These are phyloP conservation scores for Choanephora cucurbitarum DNA, from an alignment of 371 early-diverging fungal species.

Conservation along the genomic window DNA sequence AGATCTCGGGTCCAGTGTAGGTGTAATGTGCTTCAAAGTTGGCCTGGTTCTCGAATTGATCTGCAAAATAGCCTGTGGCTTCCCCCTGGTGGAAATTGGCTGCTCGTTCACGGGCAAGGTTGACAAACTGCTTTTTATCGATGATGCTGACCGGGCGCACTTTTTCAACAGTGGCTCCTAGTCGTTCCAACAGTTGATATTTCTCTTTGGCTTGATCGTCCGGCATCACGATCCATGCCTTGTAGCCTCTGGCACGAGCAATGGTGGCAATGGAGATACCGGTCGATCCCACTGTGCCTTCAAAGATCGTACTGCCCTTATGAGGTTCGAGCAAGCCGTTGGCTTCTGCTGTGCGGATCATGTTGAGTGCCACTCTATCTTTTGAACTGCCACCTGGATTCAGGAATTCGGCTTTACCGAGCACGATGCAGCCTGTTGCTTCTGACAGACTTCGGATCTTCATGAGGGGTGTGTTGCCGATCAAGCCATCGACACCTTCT, in stretches of 20 bases:
- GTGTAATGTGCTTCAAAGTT: slow-evolving; percentile 82
- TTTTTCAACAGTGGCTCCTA: slow-evolving; percentile 91
- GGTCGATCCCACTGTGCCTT: slow-evolving; percentile 92
- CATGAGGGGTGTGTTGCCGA: slow-evolving; percentile 91
- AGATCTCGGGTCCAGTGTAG: slow-evolving; percentile 92
- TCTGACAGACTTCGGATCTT: slow-evolving; percentile 83
- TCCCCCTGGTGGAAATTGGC: slow-evolving; percentile 54
- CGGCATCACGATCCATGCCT: slow-evolving; percentile 94
- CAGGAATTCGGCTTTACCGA: slow-evolving; percentile 69
- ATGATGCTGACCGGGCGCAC: slow-evolving; percentile 93
- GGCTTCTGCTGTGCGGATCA: slow-evolving; percentile 80
- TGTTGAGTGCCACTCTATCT: slow-evolving; percentile 89
- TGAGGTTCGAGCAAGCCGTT: slow-evolving; percentile 64
- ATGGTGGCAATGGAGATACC: slow-evolving; percentile 87
- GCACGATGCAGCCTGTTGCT: slow-evolving; percentile 87
- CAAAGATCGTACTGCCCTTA: slow-evolving; percentile 80
- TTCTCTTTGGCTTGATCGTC: slow-evolving; percentile 94
- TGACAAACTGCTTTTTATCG: slow-evolving; percentile 90
- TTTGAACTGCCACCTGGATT: slow-evolving; percentile 95
- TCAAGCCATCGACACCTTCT: slow-evolving; percentile 75
- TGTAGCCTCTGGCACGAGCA: slow-evolving; percentile 84
- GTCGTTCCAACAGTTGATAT: slow-evolving; percentile 75
- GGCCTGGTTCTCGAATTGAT: slow-evolving; percentile 93
- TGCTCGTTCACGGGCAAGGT: slow-evolving; percentile 81
- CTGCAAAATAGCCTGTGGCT: slow-evolving; percentile 62